Conservation (phyloP, 257 asterid species). For the Anisodus acutangulus region DNA sequence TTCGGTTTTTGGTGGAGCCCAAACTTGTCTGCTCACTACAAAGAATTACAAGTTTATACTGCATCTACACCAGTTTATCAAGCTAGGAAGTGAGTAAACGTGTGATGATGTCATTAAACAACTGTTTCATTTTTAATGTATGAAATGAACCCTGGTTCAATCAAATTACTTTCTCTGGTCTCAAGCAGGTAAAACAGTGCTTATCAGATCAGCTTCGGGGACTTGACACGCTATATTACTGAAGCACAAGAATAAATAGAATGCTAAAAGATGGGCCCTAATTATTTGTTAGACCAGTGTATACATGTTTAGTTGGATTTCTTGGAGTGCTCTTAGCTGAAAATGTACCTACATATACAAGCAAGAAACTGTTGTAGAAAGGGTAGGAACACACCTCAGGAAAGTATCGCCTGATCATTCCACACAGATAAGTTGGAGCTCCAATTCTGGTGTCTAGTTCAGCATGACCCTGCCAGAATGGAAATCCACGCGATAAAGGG, state of each 20-base stretch:
- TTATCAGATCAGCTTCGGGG: not conserved
- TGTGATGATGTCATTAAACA: slow-evolving; percentile 16
- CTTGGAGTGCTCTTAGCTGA: not conserved
- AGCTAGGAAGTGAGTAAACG: not conserved
- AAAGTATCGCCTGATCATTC: slow-evolving; percentile 71
- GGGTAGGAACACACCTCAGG: slow-evolving; percentile 52
- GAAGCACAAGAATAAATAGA: slow-evolving; percentile 7
- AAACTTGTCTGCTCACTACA: slow-evolving; percentile 12
- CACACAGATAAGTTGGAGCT: slow-evolving; percentile 61
- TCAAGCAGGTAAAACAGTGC: not conserved
- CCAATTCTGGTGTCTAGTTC: slow-evolving; percentile 86
- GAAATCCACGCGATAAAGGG: not conserved
- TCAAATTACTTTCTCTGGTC: not conserved
- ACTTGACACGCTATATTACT: not conserved
- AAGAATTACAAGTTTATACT: not conserved
- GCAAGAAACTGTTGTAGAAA: not conserved
- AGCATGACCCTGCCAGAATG: slow-evolving; percentile 63
- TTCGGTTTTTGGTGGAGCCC: not conserved
- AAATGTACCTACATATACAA: not conserved
- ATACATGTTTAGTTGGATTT: not conserved
- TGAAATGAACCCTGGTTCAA: slow-evolving; percentile 21
- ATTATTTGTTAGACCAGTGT: not conserved
- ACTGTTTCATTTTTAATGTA: not conserved
- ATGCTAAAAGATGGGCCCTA: not conserved
- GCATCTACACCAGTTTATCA: not conserved